Conservation (phyloP, 2,329 filamentous ascomycete genomes). For the Anthostomella pinea region DNA sequence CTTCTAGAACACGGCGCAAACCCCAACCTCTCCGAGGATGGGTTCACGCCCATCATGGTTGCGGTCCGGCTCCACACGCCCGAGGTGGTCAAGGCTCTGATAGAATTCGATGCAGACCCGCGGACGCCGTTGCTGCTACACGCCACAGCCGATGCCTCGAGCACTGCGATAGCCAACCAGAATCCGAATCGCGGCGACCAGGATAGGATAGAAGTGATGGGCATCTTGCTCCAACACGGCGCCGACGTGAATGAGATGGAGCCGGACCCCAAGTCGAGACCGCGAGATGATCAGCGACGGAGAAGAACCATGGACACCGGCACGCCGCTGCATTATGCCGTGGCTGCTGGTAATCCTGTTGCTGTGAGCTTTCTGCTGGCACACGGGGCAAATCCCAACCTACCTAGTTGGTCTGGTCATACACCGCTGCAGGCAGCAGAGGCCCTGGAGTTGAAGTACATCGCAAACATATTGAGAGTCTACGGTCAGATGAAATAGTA, state of each 20-base stretch:
- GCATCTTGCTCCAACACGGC: constrained; percentile 19
- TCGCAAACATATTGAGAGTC: constrained; percentile 19
- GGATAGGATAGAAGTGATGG: constrained; percentile 19
- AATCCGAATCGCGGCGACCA: constrained; percentile 19
- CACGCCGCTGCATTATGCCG: constrained; percentile 22
- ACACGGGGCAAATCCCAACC: constrained; percentile 19
- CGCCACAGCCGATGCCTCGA: constrained; percentile 20
- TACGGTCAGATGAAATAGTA: constrained; percentile 7
- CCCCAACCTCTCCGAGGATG: constrained; percentile 20
- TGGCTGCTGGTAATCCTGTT: constrained; percentile 20
- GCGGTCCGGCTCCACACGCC: constrained; percentile 21
- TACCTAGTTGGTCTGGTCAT: constrained; percentile 23
- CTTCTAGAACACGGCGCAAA: constrained; percentile 21
- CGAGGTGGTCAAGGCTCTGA: constrained; percentile 18
- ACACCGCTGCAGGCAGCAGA: constrained; percentile 22
- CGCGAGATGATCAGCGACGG: constrained; percentile 19
- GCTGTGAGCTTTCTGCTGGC: constrained; percentile 21
- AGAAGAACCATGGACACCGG: constrained; percentile 21
- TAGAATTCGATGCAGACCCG: constrained; percentile 20
- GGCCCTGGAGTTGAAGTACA: constrained; percentile 14
- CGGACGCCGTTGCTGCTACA: constrained; percentile 21
- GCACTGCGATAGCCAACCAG: constrained; percentile 10
- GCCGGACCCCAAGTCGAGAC: constrained; percentile 22
- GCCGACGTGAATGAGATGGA: constrained; percentile 25
- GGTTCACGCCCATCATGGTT: constrained; percentile 24